phyloP scores from a whole-genome alignment of 202 grass and related monocot genomes.

The Zoysia matrella region DNA sequence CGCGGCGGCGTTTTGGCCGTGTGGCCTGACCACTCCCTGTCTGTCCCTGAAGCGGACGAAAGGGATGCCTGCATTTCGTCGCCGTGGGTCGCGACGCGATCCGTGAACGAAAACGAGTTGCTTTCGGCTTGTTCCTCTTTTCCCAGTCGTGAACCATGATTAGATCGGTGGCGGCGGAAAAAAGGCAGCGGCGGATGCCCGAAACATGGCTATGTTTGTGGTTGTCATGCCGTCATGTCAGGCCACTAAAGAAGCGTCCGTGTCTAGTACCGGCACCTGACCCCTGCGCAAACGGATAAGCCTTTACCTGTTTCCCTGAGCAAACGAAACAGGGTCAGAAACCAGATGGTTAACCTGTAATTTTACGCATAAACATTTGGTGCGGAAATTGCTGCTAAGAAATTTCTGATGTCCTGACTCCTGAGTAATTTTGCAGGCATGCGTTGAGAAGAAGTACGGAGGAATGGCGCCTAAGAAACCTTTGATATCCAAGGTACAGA shows the following conservation, averaged over 20 bases:
- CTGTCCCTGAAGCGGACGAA: too few species aligned
- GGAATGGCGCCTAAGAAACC: slow-evolving; percentile 89
- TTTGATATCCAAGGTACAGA: slow-evolving; percentile 84
- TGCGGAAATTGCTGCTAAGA: too few species aligned
- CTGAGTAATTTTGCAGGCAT: slow-evolving; percentile 49
- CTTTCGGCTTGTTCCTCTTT: neutral
- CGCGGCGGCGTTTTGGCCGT: neutral
- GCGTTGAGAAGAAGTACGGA: slow-evolving; percentile 76
- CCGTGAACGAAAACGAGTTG: neutral
- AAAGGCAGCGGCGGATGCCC: slow-evolving; percentile 12
- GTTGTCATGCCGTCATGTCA: slow-evolving; percentile 20
- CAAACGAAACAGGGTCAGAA: too few species aligned
- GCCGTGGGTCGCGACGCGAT: neutral
- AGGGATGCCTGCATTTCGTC: neutral
- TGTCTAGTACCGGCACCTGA: slow-evolving; percentile 36
- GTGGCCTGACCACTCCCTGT: too few species aligned
- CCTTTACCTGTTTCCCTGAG: neutral
- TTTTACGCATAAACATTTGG: neutral
- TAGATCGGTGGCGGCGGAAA: slow-evolving; percentile 15
- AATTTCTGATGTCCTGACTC: slow-evolving; percentile 5
- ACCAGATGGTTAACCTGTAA: neutral
- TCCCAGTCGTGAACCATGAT: slow-evolving; percentile 9
- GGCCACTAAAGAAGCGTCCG: neutral
- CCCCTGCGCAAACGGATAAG: slow-evolving; percentile 33
- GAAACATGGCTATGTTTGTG: slow-evolving; percentile 8